Evolutionary conservation across 768 basidiomycete species (phyloP).

Genomic region (button mushroom (Agaricus bisporus)): DNA sequence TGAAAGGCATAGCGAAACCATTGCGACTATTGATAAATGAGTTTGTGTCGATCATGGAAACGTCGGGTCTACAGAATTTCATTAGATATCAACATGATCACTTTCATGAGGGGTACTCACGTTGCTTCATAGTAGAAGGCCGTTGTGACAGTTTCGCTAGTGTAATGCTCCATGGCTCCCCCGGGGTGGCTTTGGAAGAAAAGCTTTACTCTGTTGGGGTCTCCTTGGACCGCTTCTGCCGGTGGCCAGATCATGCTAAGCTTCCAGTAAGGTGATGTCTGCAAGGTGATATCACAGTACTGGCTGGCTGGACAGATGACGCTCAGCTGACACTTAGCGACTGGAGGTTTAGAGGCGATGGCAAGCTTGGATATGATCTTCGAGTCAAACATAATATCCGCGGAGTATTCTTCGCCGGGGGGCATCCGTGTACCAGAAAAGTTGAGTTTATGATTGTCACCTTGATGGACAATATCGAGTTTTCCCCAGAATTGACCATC

Average conservation of each 20-base stretch:
- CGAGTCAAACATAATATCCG: constrained; percentile 70
- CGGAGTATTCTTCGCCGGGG: constrained; percentile 53
- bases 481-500: constrained; percentile 89
- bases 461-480: constrained; percentile 73
- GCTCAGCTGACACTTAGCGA: constrained; percentile 72
- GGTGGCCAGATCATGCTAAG: constrained; percentile 75
- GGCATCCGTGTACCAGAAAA: constrained; percentile 74
- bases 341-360: constrained; percentile 64
- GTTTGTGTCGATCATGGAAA: constrained; percentile 66
- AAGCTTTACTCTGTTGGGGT: constrained; percentile 71
- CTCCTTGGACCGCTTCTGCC: constrained; percentile 48
- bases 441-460: constrained; percentile 74
- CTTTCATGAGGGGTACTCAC: constrained; percentile 35
- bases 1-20: constrained; percentile 79
- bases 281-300: constrained; percentile 75
- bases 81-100: background rate
- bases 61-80: constrained; percentile 57
- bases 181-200: constrained; percentile 81
- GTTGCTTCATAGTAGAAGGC: constrained; percentile 82
- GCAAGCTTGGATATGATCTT: constrained; percentile 74
- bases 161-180: constrained; percentile 83
- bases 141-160: constrained; percentile 73
- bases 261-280: constrained; percentile 70
- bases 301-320: constrained; percentile 68
- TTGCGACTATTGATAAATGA: constrained; percentile 79